Base-by-base conservation (phyloP, 2,329 filamentous ascomycete species). In the Fusarium odoratissimum region DNA sequence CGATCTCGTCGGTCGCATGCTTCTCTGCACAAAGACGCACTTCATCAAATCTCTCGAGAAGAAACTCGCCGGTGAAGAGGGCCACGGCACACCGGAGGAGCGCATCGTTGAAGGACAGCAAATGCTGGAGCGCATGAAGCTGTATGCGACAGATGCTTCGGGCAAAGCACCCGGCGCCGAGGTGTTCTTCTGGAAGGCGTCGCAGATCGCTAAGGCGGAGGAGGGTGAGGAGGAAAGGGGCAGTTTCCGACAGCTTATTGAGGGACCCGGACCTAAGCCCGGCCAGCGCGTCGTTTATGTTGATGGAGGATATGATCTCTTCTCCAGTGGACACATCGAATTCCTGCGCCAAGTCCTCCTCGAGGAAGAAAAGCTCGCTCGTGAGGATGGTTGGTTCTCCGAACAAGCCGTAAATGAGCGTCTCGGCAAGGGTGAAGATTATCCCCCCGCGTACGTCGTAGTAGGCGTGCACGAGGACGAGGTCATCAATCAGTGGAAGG, bases 1-100 rank as follows among this genome's bases (percentile, higher is more conserved):
- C 7, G 96, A 99, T 80, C 89, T 99, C n/a, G 96, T 99, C 31
- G 96, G 96, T 25, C 92, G 96, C 77, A 99, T 99, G 96, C 86
- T 99, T 78, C 87, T 98, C 21, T 98, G 95, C 86, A 98, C 95
- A n/a, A 92, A 91, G 79, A 93, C 91, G 28, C 96, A 99, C 83
- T 97, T 97, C 79, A 95, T 98, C 81, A 92, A 91, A 77, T 95
- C 92, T 1, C 86, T 98, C 46, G 88, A 92, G 75, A 89, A 87
- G 57, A 84, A 88, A 31, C 86, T 98, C 11, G 85, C 86, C 1
- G 95, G 93, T 8, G 82, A 90, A 48, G 93, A 97, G 78, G 94
- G 94, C 6, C 87, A 87, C 21, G 93, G 93, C 21, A 91, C 88
- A 8, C 84, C 86, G 3, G 89, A 90, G 19, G 94, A 97, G 85